Conservation (phyloP, 768 basidiomycete genomes). For the Steccherinum ochraceum region DNA sequence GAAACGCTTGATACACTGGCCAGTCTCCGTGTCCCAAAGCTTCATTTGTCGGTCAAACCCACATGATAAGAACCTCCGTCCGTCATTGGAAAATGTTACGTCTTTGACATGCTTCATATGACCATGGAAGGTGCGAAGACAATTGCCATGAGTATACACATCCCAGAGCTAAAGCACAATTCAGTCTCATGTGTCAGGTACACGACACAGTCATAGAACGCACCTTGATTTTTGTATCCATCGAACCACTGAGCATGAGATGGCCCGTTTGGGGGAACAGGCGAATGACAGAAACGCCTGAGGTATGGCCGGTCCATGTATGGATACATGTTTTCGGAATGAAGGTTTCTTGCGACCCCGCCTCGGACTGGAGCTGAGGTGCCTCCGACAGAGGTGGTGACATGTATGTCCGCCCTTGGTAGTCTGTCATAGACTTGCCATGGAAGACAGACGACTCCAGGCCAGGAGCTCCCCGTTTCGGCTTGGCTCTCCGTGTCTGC, state of each 20-base stretch:
- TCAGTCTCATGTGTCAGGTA: conserved; percentile 6
- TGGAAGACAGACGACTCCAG: conserved; percentile 96
- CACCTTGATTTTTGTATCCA: conserved; percentile 99
- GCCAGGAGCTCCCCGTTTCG: conserved; percentile 72
- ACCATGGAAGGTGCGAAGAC: conserved; percentile 94
- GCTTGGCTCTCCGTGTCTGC: conserved; percentile 65
- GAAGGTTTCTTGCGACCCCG: conserved; percentile 85
- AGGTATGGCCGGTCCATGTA: conserved; percentile 98
- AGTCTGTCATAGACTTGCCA: conserved; percentile 93
- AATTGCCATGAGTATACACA: conserved; percentile 93
- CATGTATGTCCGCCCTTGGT: conserved; percentile 98
- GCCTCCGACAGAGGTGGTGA: conserved; percentile 86
- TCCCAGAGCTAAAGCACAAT: conserved; percentile 83
- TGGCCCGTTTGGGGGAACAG: conserved; percentile 92
- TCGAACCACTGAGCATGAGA: conserved; percentile 86
- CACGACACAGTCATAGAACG: conserved; percentile 12
- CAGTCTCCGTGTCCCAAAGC: conserved; percentile 98
- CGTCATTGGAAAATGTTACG: conserved; percentile 91
- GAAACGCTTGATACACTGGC: conserved; percentile 94
- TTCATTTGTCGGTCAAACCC: conserved; percentile 97
- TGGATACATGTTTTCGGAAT: conserved; percentile 95
- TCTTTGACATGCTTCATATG: conserved; percentile 97
- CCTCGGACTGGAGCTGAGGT: conserved; percentile 67
- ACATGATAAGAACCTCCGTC: conserved; percentile 83
- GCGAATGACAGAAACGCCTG: conserved; percentile 90